Evolutionary conservation across 2,329 filamentous ascomycete species (phyloP), one percentile per base, ranked within the genome.

Genomic region (Grosmannia serpens): DNA sequence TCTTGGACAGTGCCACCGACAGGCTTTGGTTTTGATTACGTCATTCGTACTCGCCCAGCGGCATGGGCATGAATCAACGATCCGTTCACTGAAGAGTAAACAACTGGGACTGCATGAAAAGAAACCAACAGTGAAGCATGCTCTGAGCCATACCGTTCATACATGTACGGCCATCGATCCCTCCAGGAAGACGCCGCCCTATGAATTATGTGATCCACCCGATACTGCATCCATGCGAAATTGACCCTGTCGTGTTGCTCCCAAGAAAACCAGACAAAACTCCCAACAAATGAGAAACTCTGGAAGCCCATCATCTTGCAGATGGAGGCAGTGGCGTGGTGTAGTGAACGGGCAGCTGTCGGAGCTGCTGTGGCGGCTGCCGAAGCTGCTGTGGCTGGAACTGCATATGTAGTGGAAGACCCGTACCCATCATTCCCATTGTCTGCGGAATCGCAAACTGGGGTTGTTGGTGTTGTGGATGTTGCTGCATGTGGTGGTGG

Each of bases 341-440:
- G 27, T 51, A 51, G 26, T 51, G 26, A 1, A 31, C 20, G n/a
- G 49, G 51, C 51, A 35, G 10, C 11, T 33, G 29, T n/a, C 31
- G 51, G n/a, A n/a, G 35, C 13, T 38, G 10, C 51, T 53, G 51
- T 53, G 56, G 51, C 24, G 53, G 53, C 29, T 60, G 51, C 27
- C 53, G 57, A 2, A 38, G 60, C 46, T 58, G 60, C 27, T 63
- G 60, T 8, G 31, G 56, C 41, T 57, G 56, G 41, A 56, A 60
- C 38, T 57, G 57, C 60, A 59, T 53, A 17, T 59, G 55, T 20
- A 17, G 44, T 4, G 46, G 59, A 13, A 27, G 22, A 15, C 22
- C 22, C 46, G 26, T 27, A 2, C 24, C 24, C 46, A 49, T 49
- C 46, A 49, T 49, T 7, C n/a, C n/a, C 35, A 33, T 51, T 24